phyloP scores from a whole-genome alignment of 2,329 filamentous ascomycete genomes.

The Botryotinia calthae region DNA sequence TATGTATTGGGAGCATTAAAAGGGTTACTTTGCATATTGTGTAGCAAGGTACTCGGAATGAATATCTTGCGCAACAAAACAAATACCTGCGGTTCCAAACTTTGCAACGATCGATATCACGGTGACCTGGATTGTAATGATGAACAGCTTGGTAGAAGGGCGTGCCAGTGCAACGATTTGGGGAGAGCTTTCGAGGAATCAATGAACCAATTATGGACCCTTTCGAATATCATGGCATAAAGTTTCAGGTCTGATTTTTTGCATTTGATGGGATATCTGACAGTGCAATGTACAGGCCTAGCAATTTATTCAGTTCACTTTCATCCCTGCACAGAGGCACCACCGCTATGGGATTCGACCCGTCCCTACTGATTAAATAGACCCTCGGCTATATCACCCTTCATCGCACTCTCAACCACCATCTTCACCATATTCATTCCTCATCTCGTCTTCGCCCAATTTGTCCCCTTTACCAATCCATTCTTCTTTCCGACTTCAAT shows the following conservation, averaged over 20 bases:
- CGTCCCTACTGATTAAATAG: not conserved
- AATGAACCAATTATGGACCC: slow-evolving; percentile 16
- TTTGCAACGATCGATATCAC: slow-evolving; percentile 17
- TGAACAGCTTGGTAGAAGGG: slow-evolving; percentile 7
- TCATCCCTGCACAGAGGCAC: not conserved
- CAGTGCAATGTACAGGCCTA: not conserved
- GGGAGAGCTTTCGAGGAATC: slow-evolving; percentile 7
- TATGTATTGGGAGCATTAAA: slow-evolving; percentile 28
- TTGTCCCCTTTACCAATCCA: not conserved
- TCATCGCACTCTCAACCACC: not conserved
- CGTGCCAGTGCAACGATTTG: slow-evolving; percentile 12
- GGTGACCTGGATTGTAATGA: slow-evolving; percentile 11
- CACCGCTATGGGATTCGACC: not conserved
- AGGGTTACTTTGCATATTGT: slow-evolving; percentile 38
- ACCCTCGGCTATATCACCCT: not conserved
- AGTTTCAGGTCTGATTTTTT: not conserved
- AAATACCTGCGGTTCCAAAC: slow-evolving; percentile 12
- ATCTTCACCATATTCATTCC: not conserved
- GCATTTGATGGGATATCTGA: not conserved
- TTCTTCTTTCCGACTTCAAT: not conserved
- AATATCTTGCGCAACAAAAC: slow-evolving; percentile 34
- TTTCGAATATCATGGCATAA: not conserved
- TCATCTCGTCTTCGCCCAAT: not conserved
- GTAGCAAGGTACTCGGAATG: slow-evolving; percentile 38
- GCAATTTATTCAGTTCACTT: not conserved